Percentiles rank a stretch among this genome's conserved stretches.
phyloP scores from a whole-genome alignment of 257 asterid species.

The Solanum bulbocastanum region DNA sequence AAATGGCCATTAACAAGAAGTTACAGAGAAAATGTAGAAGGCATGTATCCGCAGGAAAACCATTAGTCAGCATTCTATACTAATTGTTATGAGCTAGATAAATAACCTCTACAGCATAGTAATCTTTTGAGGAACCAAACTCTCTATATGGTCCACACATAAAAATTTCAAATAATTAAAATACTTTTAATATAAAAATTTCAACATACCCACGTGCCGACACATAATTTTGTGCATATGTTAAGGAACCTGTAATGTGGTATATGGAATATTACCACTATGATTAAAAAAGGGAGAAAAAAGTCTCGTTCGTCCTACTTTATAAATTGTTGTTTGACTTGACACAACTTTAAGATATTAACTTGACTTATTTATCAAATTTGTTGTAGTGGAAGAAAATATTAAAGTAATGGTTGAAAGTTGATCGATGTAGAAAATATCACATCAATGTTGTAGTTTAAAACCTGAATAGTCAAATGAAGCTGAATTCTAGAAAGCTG shows the following conservation, averaged over 20 bases:
- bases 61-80: not conserved
- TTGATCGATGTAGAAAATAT: not conserved
- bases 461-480: not conserved
- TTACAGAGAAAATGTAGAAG: not conserved
- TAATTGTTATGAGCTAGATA: not conserved
- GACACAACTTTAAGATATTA: not conserved
- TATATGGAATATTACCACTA: not conserved
- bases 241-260: not conserved
- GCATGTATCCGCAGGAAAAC: not conserved
- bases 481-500: not conserved
- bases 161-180: not conserved
- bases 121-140: not conserved
- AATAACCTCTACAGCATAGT: not conserved
- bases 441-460: not conserved
- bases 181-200: not conserved
- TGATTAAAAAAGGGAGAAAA: not conserved
- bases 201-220: not conserved
- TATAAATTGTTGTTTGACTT: not conserved
- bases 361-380: not conserved
- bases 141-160: not conserved
- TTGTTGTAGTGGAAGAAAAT: not conserved
- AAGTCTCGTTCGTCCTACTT: not conserved
- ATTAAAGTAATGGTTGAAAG: not conserved
- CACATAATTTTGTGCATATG: not conserved
- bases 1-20: not conserved